These are phyloP conservation scores for Themeda triandra DNA, from an alignment of 176 grass and related monocot species.

Conservation along the genomic window DNA sequence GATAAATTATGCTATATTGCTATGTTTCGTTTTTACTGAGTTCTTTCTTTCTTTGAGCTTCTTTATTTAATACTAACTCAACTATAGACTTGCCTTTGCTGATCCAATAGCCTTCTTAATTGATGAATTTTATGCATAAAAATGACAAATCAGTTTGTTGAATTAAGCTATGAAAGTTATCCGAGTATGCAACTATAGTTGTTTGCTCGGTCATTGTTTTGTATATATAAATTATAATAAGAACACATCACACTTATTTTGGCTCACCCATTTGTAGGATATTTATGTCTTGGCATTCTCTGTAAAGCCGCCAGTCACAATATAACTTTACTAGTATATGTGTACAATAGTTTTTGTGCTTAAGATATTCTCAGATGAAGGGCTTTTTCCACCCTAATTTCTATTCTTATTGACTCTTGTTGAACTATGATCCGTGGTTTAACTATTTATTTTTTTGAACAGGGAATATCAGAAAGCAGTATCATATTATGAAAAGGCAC, in stretches of 20 bases:
- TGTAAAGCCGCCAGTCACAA: background rate
- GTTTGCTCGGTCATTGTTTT: background rate
- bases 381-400: slow-evolving; percentile 5
- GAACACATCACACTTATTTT: background rate
- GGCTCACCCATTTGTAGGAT: background rate
- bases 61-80: slow-evolving; percentile 27
- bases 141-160: slow-evolving; percentile 16
- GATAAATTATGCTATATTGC: background rate
- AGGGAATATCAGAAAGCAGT: slow-evolving; percentile 89
- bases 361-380: slow-evolving; percentile 13
- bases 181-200: background rate
- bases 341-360: background rate
- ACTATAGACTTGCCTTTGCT: background rate
- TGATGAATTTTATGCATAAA: slow-evolving; percentile 8
- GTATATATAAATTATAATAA: background rate
- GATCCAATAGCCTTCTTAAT: background rate
- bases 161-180: slow-evolving; percentile 1
- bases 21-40: slow-evolving; percentile 7
- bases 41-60: background rate
- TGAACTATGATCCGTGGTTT: slow-evolving; percentile 17
- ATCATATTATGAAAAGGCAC: slow-evolving; percentile 86
- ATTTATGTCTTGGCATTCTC: background rate
- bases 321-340: background rate
- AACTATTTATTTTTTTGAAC: slow-evolving; percentile 32
- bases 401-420: background rate